Evolutionary conservation across 176 grass and related monocot species (phyloP).

Genomic region (Phoenix roebelenii): DNA sequence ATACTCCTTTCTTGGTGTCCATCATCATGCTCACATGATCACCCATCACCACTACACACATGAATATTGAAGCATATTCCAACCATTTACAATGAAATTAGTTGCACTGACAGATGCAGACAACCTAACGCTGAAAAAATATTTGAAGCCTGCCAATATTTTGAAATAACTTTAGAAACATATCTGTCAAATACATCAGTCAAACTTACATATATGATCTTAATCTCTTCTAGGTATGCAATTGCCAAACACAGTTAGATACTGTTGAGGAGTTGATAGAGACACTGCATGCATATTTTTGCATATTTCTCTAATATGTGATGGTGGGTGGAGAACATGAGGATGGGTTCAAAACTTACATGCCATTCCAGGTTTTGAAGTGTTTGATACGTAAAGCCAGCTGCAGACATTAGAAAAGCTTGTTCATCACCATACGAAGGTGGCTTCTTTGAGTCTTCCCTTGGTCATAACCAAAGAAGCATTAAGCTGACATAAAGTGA

Average conservation of each 20-base stretch:
- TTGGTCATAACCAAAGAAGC: neutral
- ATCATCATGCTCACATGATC: too few species aligned
- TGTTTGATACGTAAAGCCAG: slow-evolving; percentile 29
- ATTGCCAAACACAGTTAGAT: slow-evolving; percentile 23
- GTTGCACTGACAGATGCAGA: slow-evolving; percentile 12
- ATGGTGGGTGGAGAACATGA: slow-evolving; percentile 21
- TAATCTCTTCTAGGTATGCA: slow-evolving; percentile 46
- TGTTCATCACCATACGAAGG: slow-evolving; percentile 5
- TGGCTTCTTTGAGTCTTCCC: neutral
- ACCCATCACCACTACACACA: too few species aligned
- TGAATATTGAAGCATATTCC: too few species aligned
- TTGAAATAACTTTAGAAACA: slow-evolving; percentile 25
- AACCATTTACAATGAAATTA: too few species aligned
- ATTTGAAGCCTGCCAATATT: slow-evolving; percentile 20
- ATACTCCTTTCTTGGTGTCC: too few species aligned
- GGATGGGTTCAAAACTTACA: slow-evolving; percentile 17
- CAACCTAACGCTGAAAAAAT: slow-evolving; percentile 27
- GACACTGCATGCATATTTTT: too few species aligned
- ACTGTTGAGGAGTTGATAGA: too few species aligned
- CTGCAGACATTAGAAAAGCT: slow-evolving; percentile 14
- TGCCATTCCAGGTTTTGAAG: slow-evolving; percentile 29
- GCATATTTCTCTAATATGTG: too few species aligned
- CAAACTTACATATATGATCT: slow-evolving; percentile 60
- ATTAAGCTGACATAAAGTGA: neutral
- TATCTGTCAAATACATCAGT: slow-evolving; percentile 32